Percentiles rank a stretch among this genome's conserved stretches.
phyloP scores from a whole-genome alignment of 306 rosid genomes.

The Calophaca sinica region DNA sequence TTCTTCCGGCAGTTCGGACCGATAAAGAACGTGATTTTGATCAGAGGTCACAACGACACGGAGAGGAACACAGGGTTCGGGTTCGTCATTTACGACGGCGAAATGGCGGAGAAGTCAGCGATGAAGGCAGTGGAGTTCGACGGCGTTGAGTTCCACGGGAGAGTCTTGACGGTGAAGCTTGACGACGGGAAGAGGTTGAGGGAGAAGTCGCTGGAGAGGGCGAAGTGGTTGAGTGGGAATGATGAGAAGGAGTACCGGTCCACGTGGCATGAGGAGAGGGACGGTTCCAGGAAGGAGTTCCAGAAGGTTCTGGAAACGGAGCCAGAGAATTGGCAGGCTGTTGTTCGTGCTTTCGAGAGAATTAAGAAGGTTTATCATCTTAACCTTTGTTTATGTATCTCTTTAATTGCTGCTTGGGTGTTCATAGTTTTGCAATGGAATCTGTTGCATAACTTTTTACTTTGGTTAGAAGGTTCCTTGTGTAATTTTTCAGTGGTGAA shows the following conservation, averaged over 20 bases:
- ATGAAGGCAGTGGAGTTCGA: constrained; percentile 89
- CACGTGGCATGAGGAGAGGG: constrained; percentile 88
- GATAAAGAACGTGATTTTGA: constrained; percentile 72
- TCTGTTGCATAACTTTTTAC: neutral
- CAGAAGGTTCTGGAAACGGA: constrained; percentile 74
- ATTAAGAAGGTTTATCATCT: constrained; percentile 73
- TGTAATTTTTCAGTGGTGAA: neutral
- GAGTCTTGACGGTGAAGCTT: constrained; percentile 80
- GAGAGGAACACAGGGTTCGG: constrained; percentile 83
- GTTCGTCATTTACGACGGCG: constrained; percentile 69
- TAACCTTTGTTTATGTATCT: neutral
- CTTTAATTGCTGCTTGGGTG: constrained; percentile 5
- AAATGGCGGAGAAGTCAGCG: constrained; percentile 65
- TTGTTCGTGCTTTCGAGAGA: constrained; percentile 71
- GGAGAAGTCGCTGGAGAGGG: constrained; percentile 69
- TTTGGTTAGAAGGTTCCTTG: neutral
- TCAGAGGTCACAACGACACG: constrained; percentile 64
- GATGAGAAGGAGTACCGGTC: constrained; percentile 60
- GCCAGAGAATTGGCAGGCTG: constrained; percentile 96
- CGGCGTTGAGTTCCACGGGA: constrained; percentile 90
- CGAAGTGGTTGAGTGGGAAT: constrained; percentile 67
- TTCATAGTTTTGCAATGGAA: constrained; percentile 3
- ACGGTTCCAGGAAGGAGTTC: constrained; percentile 63
- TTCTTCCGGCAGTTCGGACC: constrained; percentile 92
- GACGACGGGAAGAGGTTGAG: constrained; percentile 78